phyloP scores from a whole-genome alignment of 2,329 filamentous ascomycete genomes.

The Aspergillaceae sp. region DNA sequence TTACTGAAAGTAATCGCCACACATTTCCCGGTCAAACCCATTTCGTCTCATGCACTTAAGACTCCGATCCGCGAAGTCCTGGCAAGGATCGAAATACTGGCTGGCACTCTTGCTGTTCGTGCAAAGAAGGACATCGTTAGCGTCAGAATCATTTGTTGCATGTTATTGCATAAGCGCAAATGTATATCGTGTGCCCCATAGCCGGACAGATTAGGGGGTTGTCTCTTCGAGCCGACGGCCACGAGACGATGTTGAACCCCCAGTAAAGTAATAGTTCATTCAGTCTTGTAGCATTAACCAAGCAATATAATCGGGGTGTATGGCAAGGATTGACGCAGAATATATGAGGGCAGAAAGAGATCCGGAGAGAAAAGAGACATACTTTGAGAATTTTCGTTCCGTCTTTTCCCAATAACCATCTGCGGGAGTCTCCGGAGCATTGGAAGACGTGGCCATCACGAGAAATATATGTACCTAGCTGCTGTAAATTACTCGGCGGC shows the following conservation, averaged over 20 bases:
- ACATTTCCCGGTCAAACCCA: constrained; percentile 78
- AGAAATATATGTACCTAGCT: too few species aligned
- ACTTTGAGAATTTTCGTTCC: neutral
- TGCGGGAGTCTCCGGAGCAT: neutral
- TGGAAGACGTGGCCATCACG: neutral
- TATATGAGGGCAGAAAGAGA: too few species aligned
- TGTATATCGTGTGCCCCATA: neutral
- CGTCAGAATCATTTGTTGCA: neutral
- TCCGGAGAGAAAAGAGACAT: neutral
- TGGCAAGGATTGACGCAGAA: too few species aligned
- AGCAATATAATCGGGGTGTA: too few species aligned
- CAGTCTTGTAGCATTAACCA: too few species aligned
- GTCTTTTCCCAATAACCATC: neutral
- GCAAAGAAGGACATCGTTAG: neutral
- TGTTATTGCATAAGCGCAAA: neutral
- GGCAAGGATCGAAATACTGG: constrained; percentile 91
- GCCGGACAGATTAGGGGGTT: too few species aligned
- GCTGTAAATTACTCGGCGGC: too few species aligned
- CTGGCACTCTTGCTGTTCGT: constrained; percentile 67
- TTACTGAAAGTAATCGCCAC: constrained; percentile 90
- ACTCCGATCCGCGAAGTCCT: constrained; percentile 78
- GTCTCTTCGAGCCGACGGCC: too few species aligned
- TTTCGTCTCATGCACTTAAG: constrained; percentile 85
- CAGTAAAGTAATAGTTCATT: too few species aligned
- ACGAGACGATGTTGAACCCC: too few species aligned